Conservation (phyloP, 768 basidiomycete species). For the Pisolithus sp. region DNA sequence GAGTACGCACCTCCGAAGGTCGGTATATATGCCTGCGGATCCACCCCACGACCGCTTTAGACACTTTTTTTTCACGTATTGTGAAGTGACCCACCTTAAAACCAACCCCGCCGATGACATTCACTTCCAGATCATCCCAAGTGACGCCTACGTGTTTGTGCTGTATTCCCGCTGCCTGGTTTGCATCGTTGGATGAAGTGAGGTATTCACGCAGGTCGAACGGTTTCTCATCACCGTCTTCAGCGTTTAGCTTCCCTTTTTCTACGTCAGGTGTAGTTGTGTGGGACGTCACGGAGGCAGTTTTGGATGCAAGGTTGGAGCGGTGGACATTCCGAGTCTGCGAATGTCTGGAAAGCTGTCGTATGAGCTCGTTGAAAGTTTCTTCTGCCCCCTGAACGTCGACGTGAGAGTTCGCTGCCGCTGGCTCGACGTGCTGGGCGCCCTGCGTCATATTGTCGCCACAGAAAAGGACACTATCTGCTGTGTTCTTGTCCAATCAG, state of each 20-base stretch:
- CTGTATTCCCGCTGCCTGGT: slow-evolving; percentile 57
- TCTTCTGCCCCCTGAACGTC: slow-evolving; percentile 46
- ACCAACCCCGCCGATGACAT: slow-evolving; percentile 48
- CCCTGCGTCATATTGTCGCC: too few relatives aligned
- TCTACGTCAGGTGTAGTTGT: slow-evolving; percentile 39
- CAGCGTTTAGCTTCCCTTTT: slow-evolving; percentile 8
- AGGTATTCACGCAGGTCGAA: slow-evolving; percentile 70
- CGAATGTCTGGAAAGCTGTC: slow-evolving; percentile 24
- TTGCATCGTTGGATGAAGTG: slow-evolving; percentile 57
- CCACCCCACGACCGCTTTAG: not conserved
- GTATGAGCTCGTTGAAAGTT: slow-evolving; percentile 50
- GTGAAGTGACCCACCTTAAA: slow-evolving; percentile 40
- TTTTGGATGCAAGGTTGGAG: slow-evolving; percentile 15
- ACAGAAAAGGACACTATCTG: too few relatives aligned
- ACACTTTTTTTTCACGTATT: not conserved
- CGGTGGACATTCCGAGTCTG: not conserved
- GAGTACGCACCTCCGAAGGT: slow-evolving; percentile 51
- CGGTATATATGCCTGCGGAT: slow-evolving; percentile 40
- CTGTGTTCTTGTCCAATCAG: too few relatives aligned
- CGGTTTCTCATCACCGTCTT: slow-evolving; percentile 13
- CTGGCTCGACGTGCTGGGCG: too few relatives aligned
- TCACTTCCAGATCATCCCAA: slow-evolving; percentile 65
- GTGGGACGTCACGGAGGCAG: slow-evolving; percentile 18
- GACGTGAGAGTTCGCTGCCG: slow-evolving; percentile 16
- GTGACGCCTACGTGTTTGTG: slow-evolving; percentile 73